Percentiles rank a stretch among this genome's conserved stretches.
phyloP scores from a whole-genome alignment of 2,329 filamentous ascomycete species.

The Fusarium abutilonis region DNA sequence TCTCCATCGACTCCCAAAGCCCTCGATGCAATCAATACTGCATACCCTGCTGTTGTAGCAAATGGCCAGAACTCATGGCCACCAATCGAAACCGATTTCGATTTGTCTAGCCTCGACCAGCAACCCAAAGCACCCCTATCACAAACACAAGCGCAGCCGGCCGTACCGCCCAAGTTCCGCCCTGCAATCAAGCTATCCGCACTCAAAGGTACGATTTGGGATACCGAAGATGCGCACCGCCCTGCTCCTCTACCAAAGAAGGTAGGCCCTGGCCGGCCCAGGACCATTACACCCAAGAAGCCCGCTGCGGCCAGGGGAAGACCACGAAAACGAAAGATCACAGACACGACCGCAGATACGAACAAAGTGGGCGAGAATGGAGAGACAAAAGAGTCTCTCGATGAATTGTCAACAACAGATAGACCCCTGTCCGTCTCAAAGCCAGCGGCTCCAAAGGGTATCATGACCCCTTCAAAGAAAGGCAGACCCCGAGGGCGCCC shows the following conservation, averaged over 20 bases:
- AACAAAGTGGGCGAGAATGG: slow-evolving; percentile 10
- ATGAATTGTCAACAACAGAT: slow-evolving; percentile 32
- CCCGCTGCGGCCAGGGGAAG: slow-evolving; percentile 34
- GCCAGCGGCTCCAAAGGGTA: slow-evolving; percentile 59
- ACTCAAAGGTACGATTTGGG: slow-evolving; percentile 53
- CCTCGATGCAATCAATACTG: slow-evolving; percentile 47
- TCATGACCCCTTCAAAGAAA: slow-evolving; percentile 63
- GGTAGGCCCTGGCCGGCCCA: slow-evolving; percentile 35
- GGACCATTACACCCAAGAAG: slow-evolving; percentile 37
- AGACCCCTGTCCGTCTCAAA: slow-evolving; percentile 31
- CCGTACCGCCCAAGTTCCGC: slow-evolving; percentile 35
- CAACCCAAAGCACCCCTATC: slow-evolving; percentile 18
- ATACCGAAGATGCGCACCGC: slow-evolving; percentile 43
- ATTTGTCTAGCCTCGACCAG: neutral
- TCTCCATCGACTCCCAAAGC: slow-evolving; percentile 47
- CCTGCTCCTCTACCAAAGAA: slow-evolving; percentile 37
- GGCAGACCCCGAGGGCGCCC: slow-evolving; percentile 50
- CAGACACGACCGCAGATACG: slow-evolving; percentile 17
- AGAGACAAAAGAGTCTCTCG: slow-evolving; percentile 14
- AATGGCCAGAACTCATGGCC: slow-evolving; percentile 33
- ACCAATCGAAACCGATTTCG: slow-evolving; percentile 15
- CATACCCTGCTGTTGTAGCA: slow-evolving; percentile 45
- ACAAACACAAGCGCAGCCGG: slow-evolving; percentile 21
- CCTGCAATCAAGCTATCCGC: slow-evolving; percentile 53
- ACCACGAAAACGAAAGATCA: slow-evolving; percentile 38